phyloP scores from a whole-genome alignment of 805 yeast genomes.

The Brettanomyces nanus region DNA sequence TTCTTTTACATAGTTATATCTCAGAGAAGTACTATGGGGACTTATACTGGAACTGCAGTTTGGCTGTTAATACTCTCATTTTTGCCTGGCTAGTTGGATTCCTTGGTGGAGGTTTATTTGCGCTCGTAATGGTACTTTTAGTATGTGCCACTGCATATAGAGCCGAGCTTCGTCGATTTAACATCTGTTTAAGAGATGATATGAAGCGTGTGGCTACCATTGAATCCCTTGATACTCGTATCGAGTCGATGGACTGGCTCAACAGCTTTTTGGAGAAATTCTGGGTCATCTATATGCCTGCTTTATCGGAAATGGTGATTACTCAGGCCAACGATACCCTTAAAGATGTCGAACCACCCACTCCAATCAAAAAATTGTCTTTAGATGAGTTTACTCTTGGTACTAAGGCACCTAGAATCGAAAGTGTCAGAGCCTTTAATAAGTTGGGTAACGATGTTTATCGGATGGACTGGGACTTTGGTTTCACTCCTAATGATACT shows the following conservation, averaged over 20 bases:
- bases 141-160: constrained; percentile 61
- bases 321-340: constrained; percentile 59
- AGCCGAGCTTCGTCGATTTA: constrained; percentile 67
- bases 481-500: constrained; percentile 74
- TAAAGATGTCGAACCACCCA: constrained; percentile 72
- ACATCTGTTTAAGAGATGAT: constrained; percentile 68
- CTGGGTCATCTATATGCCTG: constrained; percentile 88
- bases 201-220: constrained; percentile 56
- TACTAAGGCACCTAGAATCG: constrained; percentile 69
- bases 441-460: constrained; percentile 57
- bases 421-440: constrained; percentile 65
- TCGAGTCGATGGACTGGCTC: constrained; percentile 77
- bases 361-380: constrained; percentile 67
- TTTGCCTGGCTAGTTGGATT: constrained; percentile 63
- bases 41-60: constrained; percentile 59
- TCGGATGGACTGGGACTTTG: constrained; percentile 81
- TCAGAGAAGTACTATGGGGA: constrained; percentile 65
- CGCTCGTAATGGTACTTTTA: constrained; percentile 50
- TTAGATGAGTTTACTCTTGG: constrained; percentile 77
- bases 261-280: constrained; percentile 70
- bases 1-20: constrained; percentile 48
- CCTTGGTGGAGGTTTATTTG: constrained; percentile 55
- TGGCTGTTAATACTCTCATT: constrained; percentile 62
- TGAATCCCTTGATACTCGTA: constrained; percentile 51
- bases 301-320: constrained; percentile 66